Conservation (phyloP, 352 stramenopile genomes). For the Phytophthora pseudosyringae region DNA sequence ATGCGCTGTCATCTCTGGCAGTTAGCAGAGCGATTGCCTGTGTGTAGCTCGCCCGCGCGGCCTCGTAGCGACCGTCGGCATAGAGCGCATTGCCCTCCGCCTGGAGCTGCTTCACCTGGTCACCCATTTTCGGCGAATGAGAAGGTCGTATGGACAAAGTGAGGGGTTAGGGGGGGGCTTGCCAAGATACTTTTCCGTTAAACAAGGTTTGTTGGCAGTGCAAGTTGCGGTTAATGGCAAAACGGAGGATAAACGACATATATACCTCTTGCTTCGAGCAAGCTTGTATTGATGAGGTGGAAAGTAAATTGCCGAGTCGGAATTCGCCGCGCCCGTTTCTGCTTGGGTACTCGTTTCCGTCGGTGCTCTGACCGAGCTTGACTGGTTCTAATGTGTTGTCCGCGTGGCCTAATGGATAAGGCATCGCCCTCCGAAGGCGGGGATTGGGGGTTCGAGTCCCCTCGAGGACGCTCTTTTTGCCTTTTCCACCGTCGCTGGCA, state of each 20-base stretch:
- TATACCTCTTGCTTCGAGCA: no score
- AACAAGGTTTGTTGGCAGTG: not conserved
- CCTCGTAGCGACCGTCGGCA: conserved; percentile 58
- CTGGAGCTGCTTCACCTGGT: conserved; percentile 48
- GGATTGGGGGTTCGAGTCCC: conserved; percentile 36
- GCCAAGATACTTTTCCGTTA: conserved; percentile 21
- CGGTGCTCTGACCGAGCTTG: conserved; percentile 4
- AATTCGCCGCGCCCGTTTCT: conserved; percentile 12
- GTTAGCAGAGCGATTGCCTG: conserved; percentile 44
- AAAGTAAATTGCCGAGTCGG: not conserved
- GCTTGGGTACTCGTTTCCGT: conserved; percentile 5
- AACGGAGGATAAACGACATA: no score
- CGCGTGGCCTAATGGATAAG: conserved; percentile 35
- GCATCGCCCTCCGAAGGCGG: conserved; percentile 32
- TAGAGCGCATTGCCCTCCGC: conserved; percentile 60
- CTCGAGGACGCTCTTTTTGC: conserved; percentile 24
- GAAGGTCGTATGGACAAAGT: not conserved
- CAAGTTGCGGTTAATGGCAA: no score
- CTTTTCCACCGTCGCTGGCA: not conserved
- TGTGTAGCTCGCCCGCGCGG: conserved; percentile 59
- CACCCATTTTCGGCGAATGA: conserved; percentile 29
- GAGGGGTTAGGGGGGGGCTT: conserved; percentile 6
- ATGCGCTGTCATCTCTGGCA: conserved; percentile 7
- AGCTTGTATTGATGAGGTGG: no score
- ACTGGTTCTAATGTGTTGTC: conserved; percentile 3